phyloP scores from a whole-genome alignment of 352 stramenopile genomes.

The Pythium brassicae region DNA sequence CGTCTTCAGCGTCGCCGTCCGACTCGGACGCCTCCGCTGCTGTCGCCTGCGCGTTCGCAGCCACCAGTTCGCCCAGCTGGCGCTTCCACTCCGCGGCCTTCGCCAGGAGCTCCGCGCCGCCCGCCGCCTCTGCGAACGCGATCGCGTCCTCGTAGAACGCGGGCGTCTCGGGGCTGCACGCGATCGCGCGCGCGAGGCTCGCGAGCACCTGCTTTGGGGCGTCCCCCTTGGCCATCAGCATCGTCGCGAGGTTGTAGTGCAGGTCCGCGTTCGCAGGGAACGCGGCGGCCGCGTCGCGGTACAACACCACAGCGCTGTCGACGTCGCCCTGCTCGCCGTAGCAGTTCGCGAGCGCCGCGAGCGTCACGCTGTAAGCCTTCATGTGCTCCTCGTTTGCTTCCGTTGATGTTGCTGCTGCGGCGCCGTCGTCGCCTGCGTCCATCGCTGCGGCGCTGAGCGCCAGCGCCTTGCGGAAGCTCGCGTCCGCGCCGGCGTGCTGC shows the following conservation, averaged over 20 bases:
- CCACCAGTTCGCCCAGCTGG: slow-evolving; percentile 3
- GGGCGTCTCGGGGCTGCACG: slow-evolving; percentile 28
- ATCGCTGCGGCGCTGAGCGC: slow-evolving; percentile 20
- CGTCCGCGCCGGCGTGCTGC: slow-evolving; percentile 27
- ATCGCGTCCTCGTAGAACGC: slow-evolving; percentile 54
- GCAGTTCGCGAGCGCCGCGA: slow-evolving; percentile 49
- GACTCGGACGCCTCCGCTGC: slow-evolving; percentile 7
- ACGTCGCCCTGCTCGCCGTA: slow-evolving; percentile 54
- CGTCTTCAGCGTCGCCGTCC: neutral
- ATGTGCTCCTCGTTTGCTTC: slow-evolving; percentile 17
- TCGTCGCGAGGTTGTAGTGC: slow-evolving; percentile 68
- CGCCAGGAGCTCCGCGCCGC: slow-evolving; percentile 14
- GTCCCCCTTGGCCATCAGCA: slow-evolving; percentile 41
- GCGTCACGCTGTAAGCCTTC: slow-evolving; percentile 46
- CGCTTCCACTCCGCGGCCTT: slow-evolving; percentile 17
- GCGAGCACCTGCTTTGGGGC: slow-evolving; percentile 11
- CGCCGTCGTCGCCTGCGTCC: slow-evolving; percentile 4
- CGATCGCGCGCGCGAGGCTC: slow-evolving; percentile 40
- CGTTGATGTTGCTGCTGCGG: no score
- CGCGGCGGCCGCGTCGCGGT: slow-evolving; percentile 26
- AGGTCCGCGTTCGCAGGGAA: slow-evolving; percentile 48
- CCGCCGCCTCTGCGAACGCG: slow-evolving; percentile 28
- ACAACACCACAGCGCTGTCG: slow-evolving; percentile 40
- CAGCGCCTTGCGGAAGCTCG: slow-evolving; percentile 32
- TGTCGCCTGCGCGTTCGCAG: neutral